Percentiles rank a stretch among this genome's conserved stretches.
phyloP scores from a whole-genome alignment of 2,329 filamentous ascomycete genomes.

The Tolypocladium tundrense region DNA sequence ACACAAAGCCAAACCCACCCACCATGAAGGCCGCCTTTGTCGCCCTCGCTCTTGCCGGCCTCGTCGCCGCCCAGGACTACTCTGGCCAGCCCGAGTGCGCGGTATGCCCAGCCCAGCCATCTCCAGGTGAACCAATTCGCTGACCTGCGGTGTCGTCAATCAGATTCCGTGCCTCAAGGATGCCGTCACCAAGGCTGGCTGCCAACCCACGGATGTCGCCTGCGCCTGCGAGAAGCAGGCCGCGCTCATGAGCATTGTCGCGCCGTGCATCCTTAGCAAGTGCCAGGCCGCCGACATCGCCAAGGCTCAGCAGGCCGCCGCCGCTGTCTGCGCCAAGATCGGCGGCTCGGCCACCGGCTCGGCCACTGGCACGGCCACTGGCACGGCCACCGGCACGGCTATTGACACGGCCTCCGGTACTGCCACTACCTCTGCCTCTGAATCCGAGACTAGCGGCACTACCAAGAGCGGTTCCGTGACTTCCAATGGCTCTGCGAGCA shows the following conservation, averaged over 20 bases:
- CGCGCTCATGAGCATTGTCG: slow-evolving; percentile 16
- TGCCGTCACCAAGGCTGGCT: slow-evolving; percentile 25
- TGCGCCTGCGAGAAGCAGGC: slow-evolving; percentile 29
- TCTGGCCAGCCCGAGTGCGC: slow-evolving; percentile 25
- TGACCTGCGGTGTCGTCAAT: not conserved
- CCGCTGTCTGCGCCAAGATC: slow-evolving; percentile 16
- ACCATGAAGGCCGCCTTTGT: slow-evolving; percentile 31
- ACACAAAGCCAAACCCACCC: slow-evolving; percentile 1
- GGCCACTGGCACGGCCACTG: not conserved
- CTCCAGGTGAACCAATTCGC: not conserved
- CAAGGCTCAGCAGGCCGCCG: slow-evolving; percentile 21
- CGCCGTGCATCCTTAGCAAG: slow-evolving; percentile 20
- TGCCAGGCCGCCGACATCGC: slow-evolving; percentile 22
- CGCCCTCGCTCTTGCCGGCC: slow-evolving; percentile 20
- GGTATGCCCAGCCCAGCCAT: slow-evolving; percentile 17
- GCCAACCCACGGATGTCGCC: slow-evolving; percentile 21
- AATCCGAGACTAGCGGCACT: not conserved
- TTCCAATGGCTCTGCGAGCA: no score
- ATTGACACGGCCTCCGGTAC: not conserved
- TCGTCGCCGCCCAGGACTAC: slow-evolving; percentile 28
- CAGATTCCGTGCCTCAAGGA: slow-evolving; percentile 23
- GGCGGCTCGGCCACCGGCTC: slow-evolving; percentile 1
- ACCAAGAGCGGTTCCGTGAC: not conserved
- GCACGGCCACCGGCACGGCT: not conserved
- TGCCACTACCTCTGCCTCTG: not conserved